phyloP scores from a whole-genome alignment of 768 basidiomycete genomes.

The Crucibulum laeve region DNA sequence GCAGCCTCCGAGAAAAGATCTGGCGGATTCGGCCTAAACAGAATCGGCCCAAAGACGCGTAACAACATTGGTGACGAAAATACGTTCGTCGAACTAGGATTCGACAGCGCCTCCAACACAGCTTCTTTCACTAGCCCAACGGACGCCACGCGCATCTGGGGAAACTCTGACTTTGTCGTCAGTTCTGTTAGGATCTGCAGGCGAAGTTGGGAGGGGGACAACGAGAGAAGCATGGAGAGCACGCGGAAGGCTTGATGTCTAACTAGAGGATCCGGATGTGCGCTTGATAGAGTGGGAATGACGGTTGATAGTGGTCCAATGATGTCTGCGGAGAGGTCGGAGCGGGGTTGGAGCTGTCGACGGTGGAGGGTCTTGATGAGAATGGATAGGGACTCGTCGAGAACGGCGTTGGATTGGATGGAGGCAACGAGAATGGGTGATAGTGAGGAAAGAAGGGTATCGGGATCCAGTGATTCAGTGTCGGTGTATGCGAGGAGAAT shows the following conservation, averaged over 20 bases:
- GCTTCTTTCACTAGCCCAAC: conserved; percentile 69
- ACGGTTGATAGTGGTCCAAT: conserved; percentile 42
- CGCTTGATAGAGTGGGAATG: conserved; percentile 54
- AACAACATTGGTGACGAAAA: conserved; percentile 57
- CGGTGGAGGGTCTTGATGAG: conserved; percentile 36
- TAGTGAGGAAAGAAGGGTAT: conserved; percentile 23
- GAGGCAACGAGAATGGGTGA: conserved; percentile 42
- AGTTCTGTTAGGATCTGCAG: conserved; percentile 55
- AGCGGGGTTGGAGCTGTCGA: conserved; percentile 8
- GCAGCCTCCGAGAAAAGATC: conserved; percentile 38
- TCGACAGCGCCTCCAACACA: conserved; percentile 44
- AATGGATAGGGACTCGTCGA: conserved; percentile 61
- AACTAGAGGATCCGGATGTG: conserved; percentile 52
- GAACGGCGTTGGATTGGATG: conserved; percentile 45
- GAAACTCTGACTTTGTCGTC: conserved; percentile 41
- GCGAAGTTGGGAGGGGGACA: conserved; percentile 41
- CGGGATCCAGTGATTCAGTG: conserved; percentile 8
- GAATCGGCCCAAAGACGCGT: conserved; percentile 50
- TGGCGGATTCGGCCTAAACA: conserved; percentile 55
- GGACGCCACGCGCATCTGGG: conserved; percentile 67
- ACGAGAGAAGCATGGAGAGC: conserved; percentile 48
- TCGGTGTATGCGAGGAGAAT: conserved; percentile 32
- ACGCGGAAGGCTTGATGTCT: conserved; percentile 62
- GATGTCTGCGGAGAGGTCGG: conserved; percentile 37
- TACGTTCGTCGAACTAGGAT: conserved; percentile 23